A percentile compares a stretch with the other conserved stretches of the same genome.
These are phyloP conservation scores for Sporobolus alterniflorus DNA, from an alignment of 202 grass and related monocot species.

Conservation along the genomic window DNA sequence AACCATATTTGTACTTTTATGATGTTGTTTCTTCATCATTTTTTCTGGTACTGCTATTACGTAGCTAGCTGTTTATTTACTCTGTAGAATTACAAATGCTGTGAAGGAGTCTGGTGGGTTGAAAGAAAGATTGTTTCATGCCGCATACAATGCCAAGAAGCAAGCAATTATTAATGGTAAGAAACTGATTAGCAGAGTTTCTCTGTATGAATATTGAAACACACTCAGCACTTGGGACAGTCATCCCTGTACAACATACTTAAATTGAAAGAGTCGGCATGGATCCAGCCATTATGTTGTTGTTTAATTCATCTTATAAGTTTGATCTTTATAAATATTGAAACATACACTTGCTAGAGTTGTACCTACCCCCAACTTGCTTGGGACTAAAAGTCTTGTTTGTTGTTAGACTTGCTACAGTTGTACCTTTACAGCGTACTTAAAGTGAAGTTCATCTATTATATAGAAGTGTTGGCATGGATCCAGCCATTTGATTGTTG, in stretches of 20 bases:
- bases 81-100: slow-evolving; percentile 81
- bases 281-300: background rate
- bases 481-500: background rate
- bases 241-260: background rate
- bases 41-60: slow-evolving; percentile 12
- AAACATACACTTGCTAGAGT: no score
- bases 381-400: no score
- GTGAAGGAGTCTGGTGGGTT: slow-evolving; percentile 87
- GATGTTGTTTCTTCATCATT: background rate
- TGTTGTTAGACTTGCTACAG: background rate
- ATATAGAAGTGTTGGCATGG: background rate
- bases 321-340: background rate
- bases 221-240: background rate
- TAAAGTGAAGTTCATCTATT: background rate
- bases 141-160: slow-evolving; percentile 85
- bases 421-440: background rate
- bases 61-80: slow-evolving; percentile 18
- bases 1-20: background rate
- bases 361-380: no score
- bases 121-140: slow-evolving; percentile 74
- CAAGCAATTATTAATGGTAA: slow-evolving; percentile 75
- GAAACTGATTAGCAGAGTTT: background rate
- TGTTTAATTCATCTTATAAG: background rate
- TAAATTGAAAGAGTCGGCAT: background rate
- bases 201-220: background rate